Base-by-base conservation (phyloP, 345 rosid genomes). In the Pistacia integerrima region DNA sequence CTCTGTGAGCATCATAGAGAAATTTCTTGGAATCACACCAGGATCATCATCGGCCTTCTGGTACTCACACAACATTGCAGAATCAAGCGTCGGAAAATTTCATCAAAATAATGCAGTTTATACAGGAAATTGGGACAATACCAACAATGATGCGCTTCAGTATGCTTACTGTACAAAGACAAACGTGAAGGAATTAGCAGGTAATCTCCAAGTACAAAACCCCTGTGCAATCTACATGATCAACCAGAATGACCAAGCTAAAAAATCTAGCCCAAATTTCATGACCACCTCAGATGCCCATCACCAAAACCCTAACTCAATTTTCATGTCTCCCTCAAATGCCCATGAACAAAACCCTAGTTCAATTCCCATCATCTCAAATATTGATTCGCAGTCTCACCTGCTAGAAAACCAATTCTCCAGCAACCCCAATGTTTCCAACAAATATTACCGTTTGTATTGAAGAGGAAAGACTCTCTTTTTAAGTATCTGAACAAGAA, bases 1-100 rank as follows among this genome's bases (percentile, higher is more conserved):
- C 74, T 74, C 87, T 62, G 81, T 82, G 59, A 74, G 85, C 83
- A 84, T 82, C 67, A 77, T 84, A 69, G 91, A 85, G 82, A 91
- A 86, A n/a, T 86, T 86, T 76, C 87, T 89, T 52, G 90, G 90
- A 14, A 36, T 82, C 35, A 17, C 74, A n/a, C 49, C n/a, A 54
- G 76, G 67, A 48, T 75, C 84, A 0, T 73, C 76, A 66, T 82
- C 81, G n/a, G 57, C 54, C 63, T 73, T 66, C 62, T 70, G 71
- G 84, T 79, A 82, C 73, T 78, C 83, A 17, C 75, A 55, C 28
- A 69, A 67, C 62, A 11, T 64, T 63, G 77, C 35, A 51, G 76
- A 75, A 65, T 66, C 81, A 22, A 76, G 70, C 17, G 82, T 20
- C 16, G 77, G 74, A 61, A 61, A 64, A 59, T 75, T 73, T 18